These are phyloP conservation scores for Rhizopogon vesiculosus DNA, from an alignment of 768 basidiomycete species.

Conservation along the genomic window DNA sequence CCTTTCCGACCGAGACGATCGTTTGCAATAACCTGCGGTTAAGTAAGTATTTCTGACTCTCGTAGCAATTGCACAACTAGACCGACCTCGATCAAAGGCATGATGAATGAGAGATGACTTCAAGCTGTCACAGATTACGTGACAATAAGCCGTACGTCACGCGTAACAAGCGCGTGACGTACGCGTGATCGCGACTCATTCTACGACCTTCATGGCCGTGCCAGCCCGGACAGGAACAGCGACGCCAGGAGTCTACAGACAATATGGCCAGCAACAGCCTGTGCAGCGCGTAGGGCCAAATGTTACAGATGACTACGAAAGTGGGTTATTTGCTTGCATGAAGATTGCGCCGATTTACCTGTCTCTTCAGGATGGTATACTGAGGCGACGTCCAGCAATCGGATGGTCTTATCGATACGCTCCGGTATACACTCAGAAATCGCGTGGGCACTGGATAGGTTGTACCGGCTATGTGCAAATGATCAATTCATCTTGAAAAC, in stretches of 20 bases:
- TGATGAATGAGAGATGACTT: conserved; percentile 13
- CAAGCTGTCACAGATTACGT: neutral
- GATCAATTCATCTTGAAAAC: conserved; percentile 69
- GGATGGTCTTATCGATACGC: conserved; percentile 85
- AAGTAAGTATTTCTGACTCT: neutral
- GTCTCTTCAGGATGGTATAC: conserved; percentile 71
- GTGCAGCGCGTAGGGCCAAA: conserved; percentile 31
- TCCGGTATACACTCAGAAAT: conserved; percentile 82
- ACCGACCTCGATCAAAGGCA: conserved; percentile 54
- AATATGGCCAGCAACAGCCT: conserved; percentile 17
- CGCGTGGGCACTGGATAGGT: conserved; percentile 84
- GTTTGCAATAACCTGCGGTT: conserved; percentile 82
- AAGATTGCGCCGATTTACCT: conserved; percentile 5
- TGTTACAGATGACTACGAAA: conserved; percentile 73
- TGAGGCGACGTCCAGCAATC: conserved; percentile 72
- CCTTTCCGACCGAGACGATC: conserved; percentile 95
- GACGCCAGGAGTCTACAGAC: conserved; percentile 18
- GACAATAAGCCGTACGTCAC: conserved; percentile 4
- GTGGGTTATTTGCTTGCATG: conserved; percentile 34
- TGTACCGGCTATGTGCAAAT: conserved; percentile 75
- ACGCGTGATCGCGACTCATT: conserved; percentile 11
- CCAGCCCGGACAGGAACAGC: conserved; percentile 22
- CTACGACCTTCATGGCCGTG: conserved; percentile 19
- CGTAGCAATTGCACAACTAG: neutral
- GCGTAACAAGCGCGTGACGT: conserved; percentile 20